Base-by-base conservation (phyloP, 108 stramenopile genomes). In the Asterionellopsis glacialis region DNA sequence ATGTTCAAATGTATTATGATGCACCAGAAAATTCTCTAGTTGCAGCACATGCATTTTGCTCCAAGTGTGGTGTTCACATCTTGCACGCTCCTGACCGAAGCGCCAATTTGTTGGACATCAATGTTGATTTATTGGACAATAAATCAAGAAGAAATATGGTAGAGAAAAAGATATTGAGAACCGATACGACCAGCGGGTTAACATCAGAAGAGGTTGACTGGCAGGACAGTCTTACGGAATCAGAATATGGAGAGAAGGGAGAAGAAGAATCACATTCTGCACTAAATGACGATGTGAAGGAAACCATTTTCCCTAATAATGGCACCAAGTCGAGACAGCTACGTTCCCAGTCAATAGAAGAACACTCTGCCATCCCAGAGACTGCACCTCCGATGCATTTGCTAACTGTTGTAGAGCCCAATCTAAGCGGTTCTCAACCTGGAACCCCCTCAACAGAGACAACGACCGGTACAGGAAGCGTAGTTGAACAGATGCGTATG, bases 1-100 rank as follows among this genome's bases (percentile, higher is more conserved):
- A 70, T 33, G 75, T 89, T 53, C 73, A 71, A 57, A 78, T 82
- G 39, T 85, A 89, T 48, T 89, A 85, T 64, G 49, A 56, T 57
- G 24, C 40, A 14, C 48, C 50, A 39, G 45, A 41, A 33, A 38
- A 53, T 44, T 4, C n/a, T 43, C 47, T 59, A 39, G 62, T 64
- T 51, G 74, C 75, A 48, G 89, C 89, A 12, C 83, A 87, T 64
- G 69, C 74, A 44, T 91, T 91, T 63, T 91, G 89, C 58, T 63
- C 59, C 0, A 77, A 70, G 43, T 91, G 89, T 67, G 89, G 85
- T 13, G 83, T 83, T 15, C 84, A 91, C 45, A 61, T 91, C 55
- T 52, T 91, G 14, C 78, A 72, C 51, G 89, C 89, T 22, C 79
- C 85, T 19, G 63, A 72, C 59, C 66, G 69, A 43, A 45, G 48